These are phyloP conservation scores for Viola pubescens DNA, from an alignment of 441 rosid genomes.

Conservation along the genomic window DNA sequence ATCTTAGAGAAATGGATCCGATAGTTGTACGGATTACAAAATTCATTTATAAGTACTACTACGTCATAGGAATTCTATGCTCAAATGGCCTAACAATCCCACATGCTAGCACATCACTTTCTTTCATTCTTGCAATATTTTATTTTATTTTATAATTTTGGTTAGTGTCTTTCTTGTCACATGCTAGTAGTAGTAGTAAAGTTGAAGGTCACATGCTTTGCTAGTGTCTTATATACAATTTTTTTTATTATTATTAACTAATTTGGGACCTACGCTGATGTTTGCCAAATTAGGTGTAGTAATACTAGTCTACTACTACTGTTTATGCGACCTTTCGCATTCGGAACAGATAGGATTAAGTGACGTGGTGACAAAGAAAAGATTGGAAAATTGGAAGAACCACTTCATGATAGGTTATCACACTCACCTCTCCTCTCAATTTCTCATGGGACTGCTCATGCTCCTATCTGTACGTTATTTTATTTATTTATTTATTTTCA, in stretches of 20 bases:
- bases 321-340: conserved; percentile 32
- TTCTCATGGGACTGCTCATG: no score
- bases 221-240: no score
- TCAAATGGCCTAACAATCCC: no score
- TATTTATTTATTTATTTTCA: background rate
- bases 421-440: background rate
- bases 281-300: background rate
- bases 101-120: no score
- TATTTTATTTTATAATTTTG: background rate
- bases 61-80: no score
- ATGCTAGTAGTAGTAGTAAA: background rate
- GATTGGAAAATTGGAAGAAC: background rate
- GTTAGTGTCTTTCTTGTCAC: background rate
- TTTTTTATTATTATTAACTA: background rate
- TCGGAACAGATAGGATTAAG: conserved; percentile 28
- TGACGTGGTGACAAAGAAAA: conserved; percentile 15
- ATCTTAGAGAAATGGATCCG: no score
- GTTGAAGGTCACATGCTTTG: background rate
- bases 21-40: no score
- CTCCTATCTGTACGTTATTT: background rate
- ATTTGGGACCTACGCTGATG: background rate
- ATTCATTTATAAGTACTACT: no score
- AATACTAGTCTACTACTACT: no score
- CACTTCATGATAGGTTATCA: conserved; percentile 1
- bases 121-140: no score